Conservation (phyloP, 2,329 filamentous ascomycete species). For the Keithomyces neogunnii region DNA sequence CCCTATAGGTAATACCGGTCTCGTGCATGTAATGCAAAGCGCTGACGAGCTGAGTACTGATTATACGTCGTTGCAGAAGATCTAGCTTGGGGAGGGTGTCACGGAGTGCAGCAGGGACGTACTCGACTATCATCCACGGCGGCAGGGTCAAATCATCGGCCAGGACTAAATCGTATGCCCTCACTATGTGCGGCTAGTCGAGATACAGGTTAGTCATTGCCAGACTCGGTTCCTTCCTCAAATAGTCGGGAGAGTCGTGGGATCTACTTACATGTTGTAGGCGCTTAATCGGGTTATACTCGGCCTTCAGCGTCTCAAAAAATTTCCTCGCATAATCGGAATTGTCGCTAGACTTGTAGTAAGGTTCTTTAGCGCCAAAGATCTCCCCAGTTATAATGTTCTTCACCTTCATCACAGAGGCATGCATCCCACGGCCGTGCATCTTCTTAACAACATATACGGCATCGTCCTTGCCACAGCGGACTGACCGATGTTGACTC, state of each 20-base stretch:
- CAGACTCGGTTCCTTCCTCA: not conserved
- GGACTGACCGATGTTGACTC: not conserved
- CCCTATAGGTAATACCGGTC: constrained; percentile 4
- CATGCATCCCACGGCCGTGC: constrained; percentile 1
- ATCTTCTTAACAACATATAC: not conserved
- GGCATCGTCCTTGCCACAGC: not conserved
- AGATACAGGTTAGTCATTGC: not conserved
- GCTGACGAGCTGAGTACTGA: constrained; percentile 3
- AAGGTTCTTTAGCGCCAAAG: constrained; percentile 7
- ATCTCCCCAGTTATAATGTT: not conserved
- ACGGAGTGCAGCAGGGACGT: constrained; percentile 6
- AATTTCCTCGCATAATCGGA: constrained; percentile 3
- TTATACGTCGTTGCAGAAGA: not conserved
- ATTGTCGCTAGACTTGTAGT: constrained; percentile 5
- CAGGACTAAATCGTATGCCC: constrained; percentile 4
- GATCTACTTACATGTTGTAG: constrained; percentile 7
- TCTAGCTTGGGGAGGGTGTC: not conserved
- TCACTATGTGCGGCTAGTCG: constrained; percentile 5
- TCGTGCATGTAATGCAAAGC: constrained; percentile 4
- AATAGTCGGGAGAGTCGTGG: not conserved
- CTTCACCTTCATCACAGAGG: constrained; percentile 7
- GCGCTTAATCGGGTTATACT: constrained; percentile 4
- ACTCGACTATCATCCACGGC: constrained; percentile 9
- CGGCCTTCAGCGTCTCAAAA: constrained; percentile 3
- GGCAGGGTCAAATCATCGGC: constrained; percentile 5